Percentiles rank a stretch among this genome's conserved stretches.
phyloP scores from a whole-genome alignment of 495 filamentous ascomycete species.

The Pseudevernia furfuracea region DNA sequence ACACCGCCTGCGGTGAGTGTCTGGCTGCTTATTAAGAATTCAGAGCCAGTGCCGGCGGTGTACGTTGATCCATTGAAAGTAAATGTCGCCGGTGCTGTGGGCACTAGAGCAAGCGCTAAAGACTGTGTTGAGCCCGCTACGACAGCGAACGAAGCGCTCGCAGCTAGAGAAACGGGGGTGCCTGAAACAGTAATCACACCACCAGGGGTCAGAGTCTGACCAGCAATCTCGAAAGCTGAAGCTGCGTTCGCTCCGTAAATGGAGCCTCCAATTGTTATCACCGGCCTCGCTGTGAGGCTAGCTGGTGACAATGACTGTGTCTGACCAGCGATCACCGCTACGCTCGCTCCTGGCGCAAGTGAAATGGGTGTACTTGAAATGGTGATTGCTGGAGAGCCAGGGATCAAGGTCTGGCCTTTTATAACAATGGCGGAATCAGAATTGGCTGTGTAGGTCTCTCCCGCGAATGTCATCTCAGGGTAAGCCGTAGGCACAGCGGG shows the following conservation, averaged over 20 bases:
- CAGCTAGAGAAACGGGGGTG: constrained; percentile 15
- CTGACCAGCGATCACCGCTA: constrained; percentile 2
- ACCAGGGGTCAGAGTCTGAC: constrained; percentile 19
- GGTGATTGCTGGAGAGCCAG: not conserved
- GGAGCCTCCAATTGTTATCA: constrained; percentile 6
- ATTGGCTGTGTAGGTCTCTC: not conserved
- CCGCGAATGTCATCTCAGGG: not conserved
- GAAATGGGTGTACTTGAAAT: constrained; percentile 1
- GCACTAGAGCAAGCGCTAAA: not conserved
- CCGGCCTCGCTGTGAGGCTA: not conserved
- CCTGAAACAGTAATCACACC: constrained; percentile 12
- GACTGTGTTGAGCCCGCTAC: constrained; percentile 14
- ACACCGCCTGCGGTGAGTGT: constrained; percentile 3
- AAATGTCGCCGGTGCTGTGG: not conserved
- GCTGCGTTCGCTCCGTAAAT: constrained; percentile 11
- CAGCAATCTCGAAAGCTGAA: constrained; percentile 11
- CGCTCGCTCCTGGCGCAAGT: not conserved
- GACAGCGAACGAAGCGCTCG: constrained; percentile 5
- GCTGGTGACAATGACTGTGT: not conserved
- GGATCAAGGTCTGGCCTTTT: not conserved
- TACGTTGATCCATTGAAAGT: constrained; percentile 8
- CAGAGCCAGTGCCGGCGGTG: not conserved
- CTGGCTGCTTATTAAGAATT: constrained; percentile 11
- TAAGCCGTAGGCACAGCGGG: not conserved
- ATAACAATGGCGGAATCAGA: not conserved